Evolutionary conservation across 2,329 filamentous ascomycete genomes (phyloP), one percentile per base, ranked within the genome.

Genomic region (Basipetospora chlamydospora): DNA sequence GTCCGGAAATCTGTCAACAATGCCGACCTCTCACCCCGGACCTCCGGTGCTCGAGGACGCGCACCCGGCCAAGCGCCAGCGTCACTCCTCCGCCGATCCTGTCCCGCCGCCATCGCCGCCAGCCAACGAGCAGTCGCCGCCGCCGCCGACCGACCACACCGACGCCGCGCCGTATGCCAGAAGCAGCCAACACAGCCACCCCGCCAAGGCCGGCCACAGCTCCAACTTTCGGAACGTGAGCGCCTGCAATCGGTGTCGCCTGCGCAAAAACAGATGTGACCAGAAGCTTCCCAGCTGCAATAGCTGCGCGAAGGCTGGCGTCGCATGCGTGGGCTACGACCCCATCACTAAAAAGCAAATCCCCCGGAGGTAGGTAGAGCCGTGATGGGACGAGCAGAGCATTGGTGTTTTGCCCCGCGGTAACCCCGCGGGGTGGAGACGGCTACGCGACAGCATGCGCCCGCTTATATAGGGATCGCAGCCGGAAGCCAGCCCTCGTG

Each of bases 321-420:
- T 92, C 31, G 79, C 82, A 46, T 96, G 90, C 55, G 85, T 95
- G 35, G 88, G 88, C 43, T 95, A 94, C 57, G 88, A 96, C 54
- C 87, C 88, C 23, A 94, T 95, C 51, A 93, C 85, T 17, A 95
- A 95, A 66, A 78, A 83, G 52, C 86, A 95, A 59, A 94, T 96
- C 40, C 88, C 88, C 34, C 73, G 87, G 58, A 86, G 79, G 64
- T 94, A 78, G 61, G 80, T 80, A 23, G 6, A 23, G 16, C 20
- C 28, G 16, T 17, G 22, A 25, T 11, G 22, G 22, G 11, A 25
- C 22, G 16, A 5, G 26, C n/a, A 7, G 26, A 28, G 26, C 11
- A 13, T 15, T 8, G n/a, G n/a, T n/a, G n/a, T n/a, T n/a, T n/a
- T n/a, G n/a, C n/a, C n/a, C n/a, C n/a, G n/a, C n/a, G n/a, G n/a